A percentile compares a stretch with the other conserved stretches of the same genome.
These are phyloP conservation scores for Calonectria leucothoes DNA, from an alignment of 2,329 filamentous ascomycete species.

Conservation along the genomic window DNA sequence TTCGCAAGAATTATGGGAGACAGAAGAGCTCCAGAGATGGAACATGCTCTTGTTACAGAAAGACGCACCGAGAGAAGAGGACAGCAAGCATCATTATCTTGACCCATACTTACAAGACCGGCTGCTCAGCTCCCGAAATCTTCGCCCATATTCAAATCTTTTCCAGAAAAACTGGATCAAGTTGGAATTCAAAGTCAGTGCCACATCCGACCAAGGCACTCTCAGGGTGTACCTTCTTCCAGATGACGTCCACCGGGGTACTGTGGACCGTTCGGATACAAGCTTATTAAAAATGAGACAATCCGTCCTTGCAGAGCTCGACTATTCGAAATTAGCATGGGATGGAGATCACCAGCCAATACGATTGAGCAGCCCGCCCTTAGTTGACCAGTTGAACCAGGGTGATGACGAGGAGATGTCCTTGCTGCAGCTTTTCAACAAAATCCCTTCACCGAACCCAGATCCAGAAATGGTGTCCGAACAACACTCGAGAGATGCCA, in stretches of 20 bases:
- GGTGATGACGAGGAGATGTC: constrained; percentile 55
- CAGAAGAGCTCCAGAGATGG: constrained; percentile 39
- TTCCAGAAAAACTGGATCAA: constrained; percentile 56
- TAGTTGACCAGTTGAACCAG: constrained; percentile 15
- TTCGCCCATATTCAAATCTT: constrained; percentile 45
- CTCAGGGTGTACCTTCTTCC: constrained; percentile 73
- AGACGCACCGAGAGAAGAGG: constrained; percentile 20
- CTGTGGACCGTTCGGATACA: constrained; percentile 61
- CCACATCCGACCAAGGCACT: constrained; percentile 38
- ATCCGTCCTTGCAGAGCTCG: constrained; percentile 62
- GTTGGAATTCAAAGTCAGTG: constrained; percentile 51
- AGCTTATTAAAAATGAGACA: constrained; percentile 59
- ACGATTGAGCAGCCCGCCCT: constrained; percentile 19
- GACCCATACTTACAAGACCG: constrained; percentile 38
- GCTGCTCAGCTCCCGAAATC: constrained; percentile 41
- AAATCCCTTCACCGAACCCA: constrained; percentile 75
- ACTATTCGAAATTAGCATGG: constrained; percentile 69
- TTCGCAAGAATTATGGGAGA: constrained; percentile 25
- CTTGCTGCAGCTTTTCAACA: constrained; percentile 79
- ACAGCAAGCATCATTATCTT: constrained; percentile 15
- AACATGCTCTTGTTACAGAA: constrained; percentile 37
- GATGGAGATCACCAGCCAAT: constrained; percentile 48
- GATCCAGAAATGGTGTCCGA: constrained; percentile 60
- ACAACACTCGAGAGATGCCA: constrained; percentile 61
- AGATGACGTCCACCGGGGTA: constrained; percentile 69